Evolutionary conservation across 805 yeast species (phyloP), one percentile per base, ranked within the genome.

Genomic region (Lachancea sp.): DNA sequence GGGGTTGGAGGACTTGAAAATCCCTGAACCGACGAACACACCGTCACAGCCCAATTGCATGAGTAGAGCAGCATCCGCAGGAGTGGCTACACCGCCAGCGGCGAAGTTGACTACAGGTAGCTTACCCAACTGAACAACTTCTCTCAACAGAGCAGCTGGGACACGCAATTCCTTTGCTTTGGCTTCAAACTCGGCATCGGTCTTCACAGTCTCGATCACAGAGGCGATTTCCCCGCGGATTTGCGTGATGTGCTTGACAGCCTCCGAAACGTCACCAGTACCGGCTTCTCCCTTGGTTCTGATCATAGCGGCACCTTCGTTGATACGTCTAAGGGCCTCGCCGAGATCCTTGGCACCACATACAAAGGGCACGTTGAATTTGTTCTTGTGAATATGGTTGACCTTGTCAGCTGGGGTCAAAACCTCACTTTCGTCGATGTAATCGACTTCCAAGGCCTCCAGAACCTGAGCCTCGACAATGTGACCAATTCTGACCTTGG

Each of bases 241-340:
- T 49, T 72, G 68, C 41, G 76, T 70, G 49, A 84, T 79, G 61
- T 83, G 94, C 55, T 71, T 74, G 43, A 83, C 86, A 11, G 92
- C 92, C 61, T 83, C 90, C 30, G 85, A 77, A 39, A 83, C 78
- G 61, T 83, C 92, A 41, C 94, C 94, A 28, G 94, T 84, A 33
- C 94, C 94, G 25, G 94, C 92, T 61, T 83, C 94, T 50, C 94
- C 94, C 65, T 83, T 83, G 49, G 92, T 80, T 60, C 92, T 73
- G 58, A 83, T 74, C 90, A 83, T 82, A 23, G 90, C 89, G 26
- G 92, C 90, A 50, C 92, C 92, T 63, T 83, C 94, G 51, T 71
- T 66, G 54, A 84, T 71, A 57, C 94, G 73, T 61, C 92, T 75
- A 49, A 83, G 70, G 2, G 90, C 89, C 63, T 83, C 92, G 32